Evolutionary conservation across 2,329 filamentous ascomycete genomes (phyloP), one percentile per base, ranked within the genome.

Genomic region (Epichloe scottii): DNA sequence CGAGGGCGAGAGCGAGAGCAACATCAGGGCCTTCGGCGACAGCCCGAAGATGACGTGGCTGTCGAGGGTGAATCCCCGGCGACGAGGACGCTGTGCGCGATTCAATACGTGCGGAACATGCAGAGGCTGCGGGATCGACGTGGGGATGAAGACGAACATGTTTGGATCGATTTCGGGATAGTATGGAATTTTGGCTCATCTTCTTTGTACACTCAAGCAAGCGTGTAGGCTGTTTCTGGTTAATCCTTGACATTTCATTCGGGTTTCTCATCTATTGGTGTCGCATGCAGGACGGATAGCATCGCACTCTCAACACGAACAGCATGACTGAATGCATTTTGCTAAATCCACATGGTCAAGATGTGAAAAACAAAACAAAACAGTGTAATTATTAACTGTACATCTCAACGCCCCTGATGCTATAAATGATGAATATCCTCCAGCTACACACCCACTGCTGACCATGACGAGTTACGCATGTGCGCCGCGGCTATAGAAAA

Each of bases 361-460:
- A 30, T 30, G 26, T 30, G 26, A 30, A 10, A 11, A 1, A 1
- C 8, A 10, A 30, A 8, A 30, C 26, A 30, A 30, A 30, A 30
- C 7, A 30, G n/a, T 40, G 0, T 42, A 17, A 30, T 45, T 45
- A 45, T 30, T 33, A 30, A 45, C 42, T 40, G 39, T 17, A 33
- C 37, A 19, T 17, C 40, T 55, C 38, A 55, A 54, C 55, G 54
- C 55, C 51, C 50, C 44, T 48, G 46, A 57, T 53, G 55, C 51
- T 57, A 56, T 47, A 43, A 41, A 43, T 52, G 51, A 49, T 43
- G 42, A 37, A 46, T 30, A 38, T 12, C 10, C 30, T 53, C 49
- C 54, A 40, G 38, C 52, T 51, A 50, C 10, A 30, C 26, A 45
- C 42, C 15, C n/a, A 42, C 19, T 15, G 3, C 40, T 19, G 19